Conservation (phyloP, 768 basidiomycete genomes). For the Hysterangium stoloniferum region DNA sequence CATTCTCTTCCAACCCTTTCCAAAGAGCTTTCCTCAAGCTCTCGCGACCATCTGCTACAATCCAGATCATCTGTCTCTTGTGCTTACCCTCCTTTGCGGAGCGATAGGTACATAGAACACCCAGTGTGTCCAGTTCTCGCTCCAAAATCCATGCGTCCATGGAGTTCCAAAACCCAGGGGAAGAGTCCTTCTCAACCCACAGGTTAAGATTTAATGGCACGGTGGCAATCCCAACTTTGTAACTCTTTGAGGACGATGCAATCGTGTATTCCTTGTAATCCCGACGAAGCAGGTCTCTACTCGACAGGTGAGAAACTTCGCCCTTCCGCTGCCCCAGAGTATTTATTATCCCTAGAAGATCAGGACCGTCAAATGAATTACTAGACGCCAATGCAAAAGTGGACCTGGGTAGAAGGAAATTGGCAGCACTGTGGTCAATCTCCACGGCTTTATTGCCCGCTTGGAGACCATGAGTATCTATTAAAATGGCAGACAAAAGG, state of each 20-base stretch:
- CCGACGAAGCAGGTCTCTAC: conserved; percentile 76
- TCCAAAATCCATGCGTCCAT: conserved; percentile 57
- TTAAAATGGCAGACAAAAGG: conserved; percentile 71
- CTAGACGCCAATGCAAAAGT: conserved; percentile 30
- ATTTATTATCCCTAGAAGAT: conserved; percentile 42
- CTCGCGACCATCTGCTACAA: conserved; percentile 34
- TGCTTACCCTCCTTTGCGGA: conserved; percentile 46
- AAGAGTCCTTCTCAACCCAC: conserved; percentile 43
- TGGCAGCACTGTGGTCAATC: conserved; percentile 56
- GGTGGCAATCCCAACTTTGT: conserved; percentile 73
- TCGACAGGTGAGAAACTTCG: conserved; percentile 57
- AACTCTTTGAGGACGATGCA: conserved; percentile 36
- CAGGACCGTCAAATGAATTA: conserved; percentile 21
- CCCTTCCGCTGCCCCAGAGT: conserved; percentile 51
- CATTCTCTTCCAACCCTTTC: conserved; percentile 48
- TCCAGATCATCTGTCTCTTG: conserved; percentile 59
- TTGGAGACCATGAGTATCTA: conserved; percentile 82
- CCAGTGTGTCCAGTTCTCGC: conserved; percentile 57
- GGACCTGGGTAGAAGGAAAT: conserved; percentile 55
- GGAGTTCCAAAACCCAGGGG: conserved; percentile 30
- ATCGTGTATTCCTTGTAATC: conserved; percentile 89
- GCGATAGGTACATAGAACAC: conserved; percentile 71
- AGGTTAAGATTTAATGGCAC: conserved; percentile 62
- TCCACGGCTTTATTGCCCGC: conserved; percentile 67
- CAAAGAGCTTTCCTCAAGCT: conserved; percentile 44